Evolutionary conservation across 306 rosid genomes (phyloP).

Genomic region (Cucumis cinereus): DNA sequence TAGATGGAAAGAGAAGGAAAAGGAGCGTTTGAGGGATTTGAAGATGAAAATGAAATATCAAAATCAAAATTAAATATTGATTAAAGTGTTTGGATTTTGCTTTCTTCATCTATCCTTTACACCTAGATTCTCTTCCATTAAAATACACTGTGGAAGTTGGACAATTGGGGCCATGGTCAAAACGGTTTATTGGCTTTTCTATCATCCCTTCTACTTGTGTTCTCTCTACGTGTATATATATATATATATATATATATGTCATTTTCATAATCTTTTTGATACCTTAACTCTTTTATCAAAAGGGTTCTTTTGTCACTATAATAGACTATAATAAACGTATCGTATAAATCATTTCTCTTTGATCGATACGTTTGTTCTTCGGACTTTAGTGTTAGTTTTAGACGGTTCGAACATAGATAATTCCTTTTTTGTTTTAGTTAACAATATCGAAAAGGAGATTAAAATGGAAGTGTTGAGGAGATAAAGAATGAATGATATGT

Average conservation of each 20-base stretch:
- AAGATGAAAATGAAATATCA: neutral
- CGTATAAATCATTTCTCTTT: neutral
- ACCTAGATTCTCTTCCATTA: constrained; percentile 30
- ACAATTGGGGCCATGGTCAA: constrained; percentile 34
- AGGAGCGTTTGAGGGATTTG: neutral
- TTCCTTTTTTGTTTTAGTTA: neutral
- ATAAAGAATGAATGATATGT: neutral
- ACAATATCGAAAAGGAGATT: neutral
- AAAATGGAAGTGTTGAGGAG: neutral
- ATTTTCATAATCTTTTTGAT: neutral
- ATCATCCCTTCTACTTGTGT: constrained; percentile 32
- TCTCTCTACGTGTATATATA: constrained; percentile 6
- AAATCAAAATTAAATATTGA: neutral
- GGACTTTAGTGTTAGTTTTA: neutral
- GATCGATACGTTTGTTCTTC: neutral
- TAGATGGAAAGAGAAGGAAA: neutral
- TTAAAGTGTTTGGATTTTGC: constrained; percentile 29
- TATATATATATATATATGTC: neutral
- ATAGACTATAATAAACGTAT: neutral
- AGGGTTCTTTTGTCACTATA: neutral
- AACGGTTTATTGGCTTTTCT: constrained; percentile 62
- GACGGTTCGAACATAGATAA: neutral
- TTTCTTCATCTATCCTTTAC: neutral
- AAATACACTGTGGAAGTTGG: constrained; percentile 9
- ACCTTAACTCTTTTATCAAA: neutral